Conservation (phyloP, 1,284 basidiomycete species). For the Rhodotorula sp. region DNA sequence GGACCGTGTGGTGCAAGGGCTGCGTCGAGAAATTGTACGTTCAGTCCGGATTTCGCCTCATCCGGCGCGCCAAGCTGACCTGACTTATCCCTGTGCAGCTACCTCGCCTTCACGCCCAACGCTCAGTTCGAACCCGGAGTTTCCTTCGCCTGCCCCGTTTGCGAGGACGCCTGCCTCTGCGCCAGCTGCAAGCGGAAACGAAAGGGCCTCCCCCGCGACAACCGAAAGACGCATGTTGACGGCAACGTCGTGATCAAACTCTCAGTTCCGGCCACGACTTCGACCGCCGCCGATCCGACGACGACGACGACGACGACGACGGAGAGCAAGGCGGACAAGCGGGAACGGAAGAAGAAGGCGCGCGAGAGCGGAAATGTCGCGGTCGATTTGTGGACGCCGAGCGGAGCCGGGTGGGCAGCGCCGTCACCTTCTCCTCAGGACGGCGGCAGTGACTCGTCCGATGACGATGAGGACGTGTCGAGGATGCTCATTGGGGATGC, state of each 20-base stretch:
- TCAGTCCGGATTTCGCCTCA: too few relatives aligned
- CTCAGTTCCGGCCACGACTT: background rate
- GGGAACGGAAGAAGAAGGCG: conserved; percentile 8
- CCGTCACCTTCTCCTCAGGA: background rate
- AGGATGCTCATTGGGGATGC: conserved; percentile 5
- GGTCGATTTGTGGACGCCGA: background rate
- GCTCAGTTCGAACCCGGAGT: conserved; percentile 11
- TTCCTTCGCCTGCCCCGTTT: conserved; percentile 30
- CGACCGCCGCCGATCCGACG: background rate
- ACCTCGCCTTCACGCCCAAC: conserved; percentile 19
- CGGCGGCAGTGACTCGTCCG: background rate
- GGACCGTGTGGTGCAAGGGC: conserved; percentile 30
- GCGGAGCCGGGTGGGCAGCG: background rate
- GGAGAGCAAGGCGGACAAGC: background rate
- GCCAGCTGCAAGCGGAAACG: conserved; percentile 22
- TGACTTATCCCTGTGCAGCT: background rate
- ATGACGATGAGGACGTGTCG: conserved; percentile 9
- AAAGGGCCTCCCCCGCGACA: background rate
- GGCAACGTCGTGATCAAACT: background rate
- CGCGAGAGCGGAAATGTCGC: background rate
- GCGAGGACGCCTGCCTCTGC: conserved; percentile 23
- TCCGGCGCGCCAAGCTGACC: background rate
- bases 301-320: background rate
- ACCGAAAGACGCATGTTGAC: background rate
- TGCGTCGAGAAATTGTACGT: conserved; percentile 36